A percentile compares a stretch with the other conserved stretches of the same genome.
Evolutionary conservation across 805 yeast genomes (phyloP).

Genomic region (Cyberlindnera lachancei): DNA sequence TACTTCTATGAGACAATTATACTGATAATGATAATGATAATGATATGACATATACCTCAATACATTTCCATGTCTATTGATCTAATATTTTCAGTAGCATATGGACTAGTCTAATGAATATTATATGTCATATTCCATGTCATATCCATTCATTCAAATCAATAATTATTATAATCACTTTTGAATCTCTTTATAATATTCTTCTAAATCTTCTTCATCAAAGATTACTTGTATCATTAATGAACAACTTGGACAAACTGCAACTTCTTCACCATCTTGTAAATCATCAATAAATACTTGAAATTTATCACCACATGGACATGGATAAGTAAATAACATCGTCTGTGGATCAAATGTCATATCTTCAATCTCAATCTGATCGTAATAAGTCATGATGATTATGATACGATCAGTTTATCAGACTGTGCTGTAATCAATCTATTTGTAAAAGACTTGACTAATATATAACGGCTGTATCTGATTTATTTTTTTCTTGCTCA

Average conservation of each 20-base stretch:
- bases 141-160: too few relatives aligned
- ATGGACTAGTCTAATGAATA: too few relatives aligned
- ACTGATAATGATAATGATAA: too few relatives aligned
- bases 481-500: too few relatives aligned
- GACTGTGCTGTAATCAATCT: not conserved
- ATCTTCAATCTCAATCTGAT: slow-evolving; percentile 95
- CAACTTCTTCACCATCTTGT: slow-evolving; percentile 85
- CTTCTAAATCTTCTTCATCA: slow-evolving; percentile 49
- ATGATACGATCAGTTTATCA: not conserved
- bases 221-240: slow-evolving; percentile 87
- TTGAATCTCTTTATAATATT: slow-evolving; percentile 31
- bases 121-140: too few relatives aligned
- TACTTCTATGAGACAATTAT: too few relatives aligned
- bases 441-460: too few relatives aligned
- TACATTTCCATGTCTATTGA: too few relatives aligned
- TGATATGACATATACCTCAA: too few relatives aligned
- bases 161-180: too few relatives aligned
- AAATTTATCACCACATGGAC: slow-evolving; percentile 97
- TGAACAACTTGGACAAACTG: slow-evolving; percentile 95
- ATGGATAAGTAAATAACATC: slow-evolving; percentile 84
- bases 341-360: slow-evolving; percentile 83
- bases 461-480: too few relatives aligned
- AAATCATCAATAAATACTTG: slow-evolving; percentile 81
- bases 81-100: too few relatives aligned
- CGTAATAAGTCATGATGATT: slow-evolving; percentile 44